Base-by-base conservation (phyloP, 345 rosid species). In the Aegle marmelos region DNA sequence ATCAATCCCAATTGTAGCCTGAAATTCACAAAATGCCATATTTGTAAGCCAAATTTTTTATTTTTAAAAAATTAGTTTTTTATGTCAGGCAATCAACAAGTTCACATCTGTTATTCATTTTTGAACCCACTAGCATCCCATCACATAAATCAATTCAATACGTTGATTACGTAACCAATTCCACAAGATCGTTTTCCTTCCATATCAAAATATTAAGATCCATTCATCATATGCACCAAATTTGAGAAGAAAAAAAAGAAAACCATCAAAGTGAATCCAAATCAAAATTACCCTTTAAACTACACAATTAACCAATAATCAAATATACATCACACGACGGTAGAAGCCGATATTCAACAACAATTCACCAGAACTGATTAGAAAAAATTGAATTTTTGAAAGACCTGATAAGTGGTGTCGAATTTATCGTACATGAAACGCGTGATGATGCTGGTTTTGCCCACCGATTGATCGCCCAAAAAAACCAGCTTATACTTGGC, bases 401-500 rank as follows among this genome's bases (percentile, higher is more conserved):
- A 22, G 77, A 91, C 97, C 97, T 92, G 95, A 70, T 91, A 93
- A 50, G 95, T 93, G 87, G 95, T 91, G 79, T 93, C 97, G 89
- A 93, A 93, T 82, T 93, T 93, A 82, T 93, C 95, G 90, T 93
- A 93, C 97, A 93, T 93, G 93, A 93, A 93, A 76, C 95, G 95
- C 76, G 94, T 91, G 88, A 93, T 93, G 91, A 93, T 93, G 88
- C 95, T 93, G 78, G 97, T 93, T 78, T 93, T 93, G 57, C 97
- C 95, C 5, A 89, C 94, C 61, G 97, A 93, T 79, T 93, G 97
- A 85, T 93, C 95, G 77, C 97, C 97, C 50, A 92, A 83, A 85
- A 92, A 92, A 0, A 92, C 97, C 74, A 92, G 91, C 86, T 90
- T 92, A 88, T 87, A 92, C 80, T 92, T 92, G 25, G 97, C 94